Evolutionary conservation across 1,284 basidiomycete species (phyloP).

Genomic region (Mycena sp.): DNA sequence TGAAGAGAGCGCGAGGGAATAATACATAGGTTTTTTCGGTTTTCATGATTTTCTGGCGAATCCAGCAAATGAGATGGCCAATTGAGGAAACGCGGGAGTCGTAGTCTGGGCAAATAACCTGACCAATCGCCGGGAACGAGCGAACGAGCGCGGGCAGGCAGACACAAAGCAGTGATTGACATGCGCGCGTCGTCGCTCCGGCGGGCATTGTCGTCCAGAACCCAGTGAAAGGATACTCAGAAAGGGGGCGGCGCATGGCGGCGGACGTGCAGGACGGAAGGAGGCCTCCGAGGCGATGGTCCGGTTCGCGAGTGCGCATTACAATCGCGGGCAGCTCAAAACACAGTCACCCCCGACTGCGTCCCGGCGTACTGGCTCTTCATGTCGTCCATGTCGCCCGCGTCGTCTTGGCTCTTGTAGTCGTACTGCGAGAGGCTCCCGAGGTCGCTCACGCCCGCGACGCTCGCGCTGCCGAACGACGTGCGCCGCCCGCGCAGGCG

Average conservation of each 20-base stretch:
- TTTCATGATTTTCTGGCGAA: slow-evolving; percentile 25
- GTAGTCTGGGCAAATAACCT: slow-evolving; percentile 23
- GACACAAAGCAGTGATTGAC: slow-evolving; percentile 8
- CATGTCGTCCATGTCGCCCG: slow-evolving; percentile 80
- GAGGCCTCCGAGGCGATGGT: slow-evolving; percentile 15
- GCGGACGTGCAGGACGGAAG: slow-evolving; percentile 1
- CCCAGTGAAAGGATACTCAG: slow-evolving; percentile 17
- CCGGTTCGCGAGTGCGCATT: slow-evolving; percentile 20
- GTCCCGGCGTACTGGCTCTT: slow-evolving; percentile 86
- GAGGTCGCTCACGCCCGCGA: slow-evolving; percentile 79
- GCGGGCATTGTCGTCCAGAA: slow-evolving; percentile 25
- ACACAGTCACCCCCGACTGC: slow-evolving; percentile 85
- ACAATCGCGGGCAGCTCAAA: slow-evolving; percentile 47
- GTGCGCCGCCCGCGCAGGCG: slow-evolving; percentile 55
- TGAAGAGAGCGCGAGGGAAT: too few species aligned
- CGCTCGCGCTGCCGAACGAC: slow-evolving; percentile 75
- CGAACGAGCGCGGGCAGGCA: slow-evolving; percentile 23
- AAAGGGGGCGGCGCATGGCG: slow-evolving; percentile 23
- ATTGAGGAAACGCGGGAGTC: slow-evolving; percentile 7
- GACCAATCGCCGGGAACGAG: slow-evolving; percentile 21
- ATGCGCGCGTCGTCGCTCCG: slow-evolving; percentile 15
- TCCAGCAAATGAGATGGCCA: slow-evolving; percentile 9
- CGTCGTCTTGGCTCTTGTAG: slow-evolving; percentile 88
- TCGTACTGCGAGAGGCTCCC: slow-evolving; percentile 82
- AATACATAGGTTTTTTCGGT: slow-evolving; percentile 19